Evolutionary conservation across 2,329 filamentous ascomycete species (phyloP), one percentile per base, ranked within the genome.

Genomic region (Pleoardoris graminearum): DNA sequence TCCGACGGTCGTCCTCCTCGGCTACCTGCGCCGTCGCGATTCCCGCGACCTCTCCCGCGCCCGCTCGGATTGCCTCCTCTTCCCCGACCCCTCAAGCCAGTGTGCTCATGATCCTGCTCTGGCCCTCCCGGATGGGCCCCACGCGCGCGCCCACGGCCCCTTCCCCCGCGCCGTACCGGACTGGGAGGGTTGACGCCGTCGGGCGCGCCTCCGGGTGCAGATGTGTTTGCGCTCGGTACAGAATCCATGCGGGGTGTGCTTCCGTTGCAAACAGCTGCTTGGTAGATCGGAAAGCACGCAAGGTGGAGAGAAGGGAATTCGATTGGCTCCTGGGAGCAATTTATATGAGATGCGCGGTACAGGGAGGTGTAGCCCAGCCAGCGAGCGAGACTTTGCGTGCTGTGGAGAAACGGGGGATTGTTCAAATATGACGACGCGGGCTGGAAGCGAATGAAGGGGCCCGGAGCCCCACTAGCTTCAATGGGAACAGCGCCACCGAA

Each of bases 181-280:
- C 63, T 67, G 30, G 57, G 52, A 11, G 65, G 65, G 33, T 58
- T 61, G n/a, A 61, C n/a, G 39, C 56, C 60, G 41, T 66, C 61
- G 53, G 57, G 58, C 47, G 61, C 55, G 45, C 56, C 58, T 39
- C 37, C 53, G 44, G 37, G 23, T 29, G 53, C 30, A 36, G 53
- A 38, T n/a, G 37, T 38, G 48, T 50, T 51, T 27, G 59, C 46
- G 45, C 51, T 47, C 27, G 62, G 62, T 22, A 63, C 60, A 19
- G 68, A 65, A 50, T 70, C 66, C 70, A 73, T 73, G 66, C 58
- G 65, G 68, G 66, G 67, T 68, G 60, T 27, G 39, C 39, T n/a
- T 33, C 25, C 14, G 30, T 6, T 38, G 6, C 35, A 27, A 21
- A 21, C 6, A n/a, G 38, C 5, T 36, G 32, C 10, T 11, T 32